Base-by-base conservation (phyloP, 2,329 filamentous ascomycete species). In the Arthrinium puccinioides region DNA sequence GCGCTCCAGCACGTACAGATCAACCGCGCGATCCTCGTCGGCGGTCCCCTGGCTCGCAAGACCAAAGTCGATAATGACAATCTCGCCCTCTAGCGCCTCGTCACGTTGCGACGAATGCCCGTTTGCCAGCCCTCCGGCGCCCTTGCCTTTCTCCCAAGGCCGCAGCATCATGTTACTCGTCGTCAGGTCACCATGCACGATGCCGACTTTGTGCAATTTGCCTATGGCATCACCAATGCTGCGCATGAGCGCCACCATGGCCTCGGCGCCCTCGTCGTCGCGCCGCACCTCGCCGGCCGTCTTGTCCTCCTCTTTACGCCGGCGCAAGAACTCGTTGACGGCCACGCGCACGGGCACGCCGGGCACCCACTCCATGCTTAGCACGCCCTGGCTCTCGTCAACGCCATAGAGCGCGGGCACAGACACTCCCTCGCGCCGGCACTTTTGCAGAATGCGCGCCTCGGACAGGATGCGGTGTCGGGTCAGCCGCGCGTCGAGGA, bases 91-190 rank as follows among this genome's bases (percentile, higher is more conserved):
- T 39, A 81, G 52, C 9, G 45, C 47, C n/a, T 45, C 38, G 20
- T 49, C 46, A 8, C 49, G 46, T 5, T 46, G 37, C 39, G 18
- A 40, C 2, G 42, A 37, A 23, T 47, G 27, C 9, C 41, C 39
- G 6, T 41, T 41, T 14, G 42, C 29, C n/a, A n/a, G n/a, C n/a
- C n/a, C n/a, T n/a, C n/a, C n/a, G 6, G 29, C 41, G 29, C n/a
- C 48, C 45, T 27, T 45, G 19, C 37, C 50, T 38, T 42, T 41
- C 36, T 45, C 44, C 45, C 47, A 54, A 11, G 70, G 68, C 42
- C 76, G 60, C 48, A 97, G 57, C 82, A 98, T 96, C 66, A 98
- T 73, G 63, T 98, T 98, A 64, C 89, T 96, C 45, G 89, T 98
- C 43, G 92, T 98, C 64, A 98, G 63, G 65, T 98, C 92, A 27